These are phyloP conservation scores for Priceomyces melissophilus DNA, from an alignment of 805 yeast species.

Conservation along the genomic window DNA sequence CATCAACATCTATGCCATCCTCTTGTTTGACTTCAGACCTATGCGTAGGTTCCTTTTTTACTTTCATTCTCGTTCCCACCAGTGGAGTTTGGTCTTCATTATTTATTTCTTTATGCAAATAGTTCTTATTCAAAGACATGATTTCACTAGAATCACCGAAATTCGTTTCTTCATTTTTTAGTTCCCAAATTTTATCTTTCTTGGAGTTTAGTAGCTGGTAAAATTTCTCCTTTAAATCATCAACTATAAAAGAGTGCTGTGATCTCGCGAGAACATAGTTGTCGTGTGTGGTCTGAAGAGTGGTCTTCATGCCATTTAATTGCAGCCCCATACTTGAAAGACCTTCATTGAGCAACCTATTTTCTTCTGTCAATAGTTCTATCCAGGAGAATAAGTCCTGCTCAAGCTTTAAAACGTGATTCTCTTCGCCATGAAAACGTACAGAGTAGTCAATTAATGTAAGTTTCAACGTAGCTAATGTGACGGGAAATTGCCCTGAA, in stretches of 20 bases:
- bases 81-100: neutral
- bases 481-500: constrained; percentile 20
- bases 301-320: constrained; percentile 2
- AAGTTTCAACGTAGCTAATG: constrained; percentile 22
- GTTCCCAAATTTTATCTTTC: constrained; percentile 27
- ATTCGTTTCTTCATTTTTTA: constrained; percentile 7
- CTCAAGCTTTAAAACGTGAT: constrained; percentile 9
- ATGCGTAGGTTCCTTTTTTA: neutral
- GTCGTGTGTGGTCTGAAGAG: constrained; percentile 6
- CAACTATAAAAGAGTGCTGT: constrained; percentile 16
- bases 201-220: constrained; percentile 25
- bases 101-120: neutral
- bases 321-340: constrained; percentile 2
- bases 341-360: constrained; percentile 7
- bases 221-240: constrained; percentile 25
- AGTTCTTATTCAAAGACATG: neutral
- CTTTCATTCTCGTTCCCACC: neutral
- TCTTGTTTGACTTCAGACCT: neutral
- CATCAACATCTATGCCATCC: neutral
- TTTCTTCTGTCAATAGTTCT: constrained; percentile 14
- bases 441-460: constrained; percentile 16
- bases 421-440: constrained; percentile 1
- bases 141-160: constrained; percentile 1
- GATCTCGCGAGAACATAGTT: constrained; percentile 10
- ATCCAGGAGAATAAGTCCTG: constrained; percentile 27